Evolutionary conservation across 768 basidiomycete species (phyloP), one percentile per base, ranked within the genome.

Genomic region (Boletus reticulatus): DNA sequence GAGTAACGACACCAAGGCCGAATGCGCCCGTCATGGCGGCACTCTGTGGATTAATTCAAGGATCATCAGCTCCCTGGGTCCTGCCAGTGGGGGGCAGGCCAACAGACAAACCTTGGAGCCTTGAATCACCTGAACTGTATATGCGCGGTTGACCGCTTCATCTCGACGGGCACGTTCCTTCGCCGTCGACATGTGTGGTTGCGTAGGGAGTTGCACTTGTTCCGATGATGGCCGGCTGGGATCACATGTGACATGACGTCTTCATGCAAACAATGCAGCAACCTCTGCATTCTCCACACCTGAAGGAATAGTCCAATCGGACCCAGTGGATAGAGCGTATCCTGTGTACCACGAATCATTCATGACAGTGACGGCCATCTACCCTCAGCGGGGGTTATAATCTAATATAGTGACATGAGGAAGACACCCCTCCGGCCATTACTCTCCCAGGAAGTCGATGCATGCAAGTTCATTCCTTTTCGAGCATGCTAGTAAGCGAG

Each of bases 141-240:
- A 80, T 34, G 87, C 87, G 61, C 73, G 73, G 20, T 87, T 78
- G 47, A 81, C 77, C 55, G 84, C 82, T 66, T 82, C 76, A 49
- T 76, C 75, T 37, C 79, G 74, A 55, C 76, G 79, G 50, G 73
- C 70, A 59, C 74, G 74, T 52, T 59, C 57, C 12, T 53, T 42
- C 17, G 54, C 52, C 16, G 50, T 68, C 32, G 68, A 58, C 70
- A 73, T 73, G 58, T 73, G 58, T 41, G 43, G 29, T 29, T 29
- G 31, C 29, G 29, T 29, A 8, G 29, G 29, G 29, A 29, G 29
- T 29, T 29, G 1, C 29, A 29, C 29, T 29, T 8, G 29, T 29
- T 29, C 29, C 29, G 29, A 29, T 29, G 29, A 29, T 29, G 29
- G 8, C 29, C 29, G 29, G 29, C 29, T 24, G 24, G 24, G 24